Evolutionary conservation across 2,329 filamentous ascomycete species (phyloP), one percentile per base, ranked within the genome.

Genomic region (Stachybotrys elegans): DNA sequence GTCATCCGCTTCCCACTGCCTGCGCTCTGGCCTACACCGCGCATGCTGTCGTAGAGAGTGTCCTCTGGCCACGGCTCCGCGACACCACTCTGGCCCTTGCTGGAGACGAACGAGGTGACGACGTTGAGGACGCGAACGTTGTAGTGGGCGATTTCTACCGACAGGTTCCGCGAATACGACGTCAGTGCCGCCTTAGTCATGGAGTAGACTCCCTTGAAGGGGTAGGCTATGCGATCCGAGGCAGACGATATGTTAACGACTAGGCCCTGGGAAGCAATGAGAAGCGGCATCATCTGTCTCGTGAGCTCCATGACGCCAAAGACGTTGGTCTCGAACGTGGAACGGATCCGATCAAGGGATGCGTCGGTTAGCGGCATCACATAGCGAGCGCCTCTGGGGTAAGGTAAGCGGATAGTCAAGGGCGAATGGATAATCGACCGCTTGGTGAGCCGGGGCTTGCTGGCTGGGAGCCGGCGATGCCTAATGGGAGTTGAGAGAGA

Each of bases 151-250:
- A 71, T 58, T 53, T 72, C 68, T 36, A 69, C 46, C 6, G 68
- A 61, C 45, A 70, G 46, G 5, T 58, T 63, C 44, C 67, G 58
- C 8, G 60, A 60, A 41, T 68, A 58, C 29, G 57, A 54, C 9
- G 57, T 53, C 3, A 71, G 51, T 1, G 70, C 69, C 1, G 61
- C 67, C 49, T 73, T 73, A 40, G 60, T 63, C 11, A 67, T 65
- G 42, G 66, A 66, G 53, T 72, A 73, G 22, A 57, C 51, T 6
- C 58, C 59, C 13, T 62, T 57, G 48, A 68, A 70, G 2, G 46
- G 46, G 13, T 45, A 48, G 16, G 39, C 31, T 20, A 43, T 22
- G n/a, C 40, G 40, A 14, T 52, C 54, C 1, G 59, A 57, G 11
- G 66, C 50, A 22, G 62, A 68, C 19, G 65, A 64, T 43, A 70